A percentile compares a stretch with the other conserved stretches of the same genome.
phyloP scores from a whole-genome alignment of 768 basidiomycete genomes.

The Tylopilus cervinicoccineus region DNA sequence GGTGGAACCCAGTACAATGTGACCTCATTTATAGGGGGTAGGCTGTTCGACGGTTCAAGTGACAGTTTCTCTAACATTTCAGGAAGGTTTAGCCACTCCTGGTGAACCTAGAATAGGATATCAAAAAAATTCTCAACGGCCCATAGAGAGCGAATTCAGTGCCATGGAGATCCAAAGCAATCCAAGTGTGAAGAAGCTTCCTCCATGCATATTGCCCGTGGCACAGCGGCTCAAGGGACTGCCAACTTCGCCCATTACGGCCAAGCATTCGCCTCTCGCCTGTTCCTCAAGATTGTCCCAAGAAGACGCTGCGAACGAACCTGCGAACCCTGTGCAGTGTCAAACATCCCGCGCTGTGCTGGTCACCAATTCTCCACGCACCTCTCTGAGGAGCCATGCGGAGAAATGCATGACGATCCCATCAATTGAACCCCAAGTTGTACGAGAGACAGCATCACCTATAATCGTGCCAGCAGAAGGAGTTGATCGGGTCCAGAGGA shows the following conservation, averaged over 20 bases:
- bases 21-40: slow-evolving; percentile 66
- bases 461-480: slow-evolving; percentile 12
- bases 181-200: background rate
- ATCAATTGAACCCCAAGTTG: slow-evolving; percentile 24
- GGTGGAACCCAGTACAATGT: slow-evolving; percentile 61
- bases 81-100: slow-evolving; percentile 35
- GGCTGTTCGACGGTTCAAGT: slow-evolving; percentile 13
- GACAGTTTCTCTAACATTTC: slow-evolving; percentile 1
- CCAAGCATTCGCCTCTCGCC: background rate
- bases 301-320: background rate
- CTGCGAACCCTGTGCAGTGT: background rate
- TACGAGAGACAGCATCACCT: slow-evolving; percentile 29
- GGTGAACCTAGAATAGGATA: slow-evolving; percentile 8
- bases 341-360: slow-evolving; percentile 15
- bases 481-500: slow-evolving; percentile 16
- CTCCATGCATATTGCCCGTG: background rate
- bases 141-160: slow-evolving; percentile 4
- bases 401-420: slow-evolving; percentile 23
- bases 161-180: background rate
- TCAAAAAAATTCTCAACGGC: slow-evolving; percentile 3
- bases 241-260: background rate
- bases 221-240: background rate
- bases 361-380: slow-evolving; percentile 17
- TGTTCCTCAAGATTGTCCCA: background rate
- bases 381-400: slow-evolving; percentile 14